These are phyloP conservation scores for Begonia peltatifolia DNA, from an alignment of 306 rosid genomes.

Conservation along the genomic window DNA sequence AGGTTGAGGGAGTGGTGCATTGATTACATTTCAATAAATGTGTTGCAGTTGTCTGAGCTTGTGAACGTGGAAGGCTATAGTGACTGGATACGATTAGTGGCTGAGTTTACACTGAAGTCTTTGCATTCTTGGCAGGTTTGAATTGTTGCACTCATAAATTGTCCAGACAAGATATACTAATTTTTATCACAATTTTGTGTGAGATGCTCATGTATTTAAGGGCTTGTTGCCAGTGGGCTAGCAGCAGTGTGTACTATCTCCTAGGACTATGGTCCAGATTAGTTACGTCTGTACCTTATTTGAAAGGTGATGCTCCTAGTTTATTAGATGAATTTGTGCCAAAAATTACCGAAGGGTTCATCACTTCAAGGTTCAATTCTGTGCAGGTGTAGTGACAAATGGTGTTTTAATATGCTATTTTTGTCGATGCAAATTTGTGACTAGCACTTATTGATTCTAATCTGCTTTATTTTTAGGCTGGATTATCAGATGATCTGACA, in stretches of 20 bases:
- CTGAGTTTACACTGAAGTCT: slow-evolving; percentile 88
- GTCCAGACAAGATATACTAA: slow-evolving; percentile 9
- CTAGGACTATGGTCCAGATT: slow-evolving; percentile 97
- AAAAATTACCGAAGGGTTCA: slow-evolving; percentile 87
- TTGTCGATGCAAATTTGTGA: neutral
- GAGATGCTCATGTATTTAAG: slow-evolving; percentile 23
- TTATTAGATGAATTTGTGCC: slow-evolving; percentile 97
- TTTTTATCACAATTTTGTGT: slow-evolving; percentile 12
- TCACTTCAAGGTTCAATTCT: slow-evolving; percentile 86
- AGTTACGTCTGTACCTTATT: slow-evolving; percentile 95
- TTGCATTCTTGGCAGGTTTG: slow-evolving; percentile 93
- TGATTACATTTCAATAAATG: slow-evolving; percentile 11
- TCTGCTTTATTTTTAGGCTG: slow-evolving; percentile 46
- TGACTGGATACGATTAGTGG: slow-evolving; percentile 86
- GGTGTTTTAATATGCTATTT: neutral
- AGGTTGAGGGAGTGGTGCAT: neutral
- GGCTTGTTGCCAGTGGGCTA: slow-evolving; percentile 75
- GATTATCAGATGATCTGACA: slow-evolving; percentile 78
- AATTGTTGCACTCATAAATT: slow-evolving; percentile 5
- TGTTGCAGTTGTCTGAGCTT: slow-evolving; percentile 77
- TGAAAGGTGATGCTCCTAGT: slow-evolving; percentile 98
- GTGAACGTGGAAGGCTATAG: slow-evolving; percentile 83
- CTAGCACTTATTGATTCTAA: neutral
- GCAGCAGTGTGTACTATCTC: slow-evolving; percentile 96
- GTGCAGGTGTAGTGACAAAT: slow-evolving; percentile 53